Percentiles rank a stretch among this genome's conserved stretches.
phyloP scores from a whole-genome alignment of 164 flowering plant genomes.

The Tetrastigma voinierianum region DNA sequence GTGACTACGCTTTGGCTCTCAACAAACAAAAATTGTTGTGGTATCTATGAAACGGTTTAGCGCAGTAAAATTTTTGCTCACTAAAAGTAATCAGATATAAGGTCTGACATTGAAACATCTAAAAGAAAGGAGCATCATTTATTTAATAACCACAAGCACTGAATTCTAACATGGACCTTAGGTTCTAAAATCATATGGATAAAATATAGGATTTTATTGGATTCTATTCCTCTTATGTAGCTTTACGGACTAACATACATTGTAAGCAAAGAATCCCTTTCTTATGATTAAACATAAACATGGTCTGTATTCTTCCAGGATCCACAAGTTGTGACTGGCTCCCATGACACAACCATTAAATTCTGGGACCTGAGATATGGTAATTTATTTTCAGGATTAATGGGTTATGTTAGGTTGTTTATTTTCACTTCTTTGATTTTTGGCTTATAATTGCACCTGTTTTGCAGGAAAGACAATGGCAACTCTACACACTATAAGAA shows the following conservation, averaged over 20 bases:
- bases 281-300: background rate
- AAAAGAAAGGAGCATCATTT: too few species aligned
- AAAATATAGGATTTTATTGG: too few species aligned
- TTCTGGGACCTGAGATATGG: constrained; percentile 98
- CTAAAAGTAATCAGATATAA: too few species aligned
- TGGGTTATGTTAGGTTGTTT: background rate
- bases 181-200: too few species aligned
- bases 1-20: too few species aligned
- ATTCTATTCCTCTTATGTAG: background rate
- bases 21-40: too few species aligned
- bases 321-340: constrained; percentile 98
- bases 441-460: background rate
- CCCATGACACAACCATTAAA: constrained; percentile 93
- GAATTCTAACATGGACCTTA: too few species aligned
- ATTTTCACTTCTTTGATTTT: background rate
- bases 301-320: constrained; percentile 50
- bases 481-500: constrained; percentile 97
- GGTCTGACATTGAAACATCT: too few species aligned
- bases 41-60: too few species aligned
- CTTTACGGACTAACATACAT: background rate
- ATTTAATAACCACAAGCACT: too few species aligned
- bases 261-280: background rate
- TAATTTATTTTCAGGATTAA: constrained; percentile 19
- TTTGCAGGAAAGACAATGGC: constrained; percentile 81
- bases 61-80: too few species aligned